Percentiles rank a stretch among this genome's conserved stretches.
Conservation (phyloP, 31 red algal species). For the Endocladia muricata region DNA sequence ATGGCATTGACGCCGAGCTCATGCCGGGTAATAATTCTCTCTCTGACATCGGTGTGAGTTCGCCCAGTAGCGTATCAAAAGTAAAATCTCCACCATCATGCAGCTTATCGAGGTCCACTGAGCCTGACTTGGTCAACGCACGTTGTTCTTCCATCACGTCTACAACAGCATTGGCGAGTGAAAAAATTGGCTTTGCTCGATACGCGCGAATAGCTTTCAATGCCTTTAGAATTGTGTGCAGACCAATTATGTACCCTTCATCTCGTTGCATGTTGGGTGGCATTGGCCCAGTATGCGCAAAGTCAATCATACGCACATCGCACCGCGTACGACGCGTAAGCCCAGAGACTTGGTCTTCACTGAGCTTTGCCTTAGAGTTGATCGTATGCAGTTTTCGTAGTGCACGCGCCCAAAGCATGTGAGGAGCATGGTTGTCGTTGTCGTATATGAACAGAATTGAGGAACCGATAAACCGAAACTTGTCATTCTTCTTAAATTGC, state of each 20-base stretch:
- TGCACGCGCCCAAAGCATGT: slow-evolving; percentile 53
- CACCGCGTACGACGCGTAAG: slow-evolving; percentile 45
- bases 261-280: slow-evolving; percentile 19
- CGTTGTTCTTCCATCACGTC: slow-evolving; percentile 49
- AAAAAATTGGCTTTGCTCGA: slow-evolving; percentile 58
- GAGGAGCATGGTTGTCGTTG: slow-evolving; percentile 65
- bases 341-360: slow-evolving; percentile 52
- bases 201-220: slow-evolving; percentile 45
- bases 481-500: slow-evolving; percentile 54
- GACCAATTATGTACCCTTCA: slow-evolving; percentile 60
- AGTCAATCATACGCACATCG: slow-evolving; percentile 76
- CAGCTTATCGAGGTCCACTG: background rate
- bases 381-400: slow-evolving; percentile 41
- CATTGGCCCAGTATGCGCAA: slow-evolving; percentile 47
- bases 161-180: slow-evolving; percentile 36
- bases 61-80: slow-evolving; percentile 43
- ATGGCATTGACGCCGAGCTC: too few relatives aligned
- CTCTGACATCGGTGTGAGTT: slow-evolving; percentile 29
- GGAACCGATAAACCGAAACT: slow-evolving; percentile 57
- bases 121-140: slow-evolving; percentile 6
- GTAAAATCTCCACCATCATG: slow-evolving; percentile 22
- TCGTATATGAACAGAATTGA: slow-evolving; percentile 70
- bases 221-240: slow-evolving; percentile 55
- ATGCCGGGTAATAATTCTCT: too few relatives aligned
- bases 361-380: slow-evolving; percentile 27